Conservation (phyloP, 352 stramenopile genomes). For the Phytophthora cryptogea region DNA sequence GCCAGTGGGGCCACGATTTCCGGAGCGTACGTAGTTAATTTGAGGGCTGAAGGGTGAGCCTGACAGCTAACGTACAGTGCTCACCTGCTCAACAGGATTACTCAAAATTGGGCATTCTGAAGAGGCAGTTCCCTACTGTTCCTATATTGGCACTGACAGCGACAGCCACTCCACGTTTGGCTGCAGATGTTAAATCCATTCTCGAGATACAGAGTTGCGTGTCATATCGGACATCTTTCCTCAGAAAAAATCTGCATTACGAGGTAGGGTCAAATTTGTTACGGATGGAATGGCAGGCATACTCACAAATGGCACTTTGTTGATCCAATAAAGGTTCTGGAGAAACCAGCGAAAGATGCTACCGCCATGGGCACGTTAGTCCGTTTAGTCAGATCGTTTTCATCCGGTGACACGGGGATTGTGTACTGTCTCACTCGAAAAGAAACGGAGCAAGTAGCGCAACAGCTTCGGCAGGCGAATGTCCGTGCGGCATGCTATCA, state of each 20-base stretch:
- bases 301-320: background rate
- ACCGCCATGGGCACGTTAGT: slow-evolving; percentile 67
- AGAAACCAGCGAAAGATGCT: slow-evolving; percentile 54
- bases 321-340: slow-evolving; percentile 33
- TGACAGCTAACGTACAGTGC: background rate
- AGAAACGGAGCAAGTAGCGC: slow-evolving; percentile 90
- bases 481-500: slow-evolving; percentile 92
- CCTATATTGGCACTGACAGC: slow-evolving; percentile 92
- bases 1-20: slow-evolving; percentile 87
- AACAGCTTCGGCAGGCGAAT: slow-evolving; percentile 66
- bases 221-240: slow-evolving; percentile 92
- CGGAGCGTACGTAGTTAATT: slow-evolving; percentile 46
- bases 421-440: slow-evolving; percentile 93
- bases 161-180: slow-evolving; percentile 77
- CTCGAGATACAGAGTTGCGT: slow-evolving; percentile 72
- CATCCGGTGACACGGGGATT: slow-evolving; percentile 75
- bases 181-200: slow-evolving; percentile 75
- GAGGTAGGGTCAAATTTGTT: slow-evolving; percentile 45
- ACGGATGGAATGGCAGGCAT: background rate
- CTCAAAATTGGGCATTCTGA: slow-evolving; percentile 91
- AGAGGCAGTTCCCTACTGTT: slow-evolving; percentile 88
- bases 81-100: slow-evolving; percentile 70
- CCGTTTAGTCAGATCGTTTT: slow-evolving; percentile 75
- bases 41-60: background rate
- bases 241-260: slow-evolving; percentile 92